Evolutionary conservation across 129 eudicot genomes (phyloP).

Genomic region (Sambucus nigra): DNA sequence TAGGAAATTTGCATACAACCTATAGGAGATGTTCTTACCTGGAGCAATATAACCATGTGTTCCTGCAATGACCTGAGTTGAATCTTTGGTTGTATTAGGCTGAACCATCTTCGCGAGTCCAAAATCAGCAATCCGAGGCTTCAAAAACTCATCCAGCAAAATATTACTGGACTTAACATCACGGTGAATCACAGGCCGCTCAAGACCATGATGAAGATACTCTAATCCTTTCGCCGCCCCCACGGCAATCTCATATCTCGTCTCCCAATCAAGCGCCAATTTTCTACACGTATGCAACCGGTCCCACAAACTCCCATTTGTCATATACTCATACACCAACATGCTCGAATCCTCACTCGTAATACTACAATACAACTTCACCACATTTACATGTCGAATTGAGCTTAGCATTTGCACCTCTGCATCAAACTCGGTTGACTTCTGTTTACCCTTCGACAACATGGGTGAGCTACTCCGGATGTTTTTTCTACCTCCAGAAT

Average conservation of each 20-base stretch:
- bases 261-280: conserved; percentile 54
- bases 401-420: conserved; percentile 75
- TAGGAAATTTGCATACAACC: no score
- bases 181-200: conserved; percentile 61
- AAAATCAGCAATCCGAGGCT: conserved; percentile 78
- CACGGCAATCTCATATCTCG: conserved; percentile 56
- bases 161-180: conserved; percentile 86
- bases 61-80: conserved; percentile 66
- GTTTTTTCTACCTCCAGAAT: conserved; percentile 20
- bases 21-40: no score
- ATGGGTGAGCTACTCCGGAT: conserved; percentile 33
- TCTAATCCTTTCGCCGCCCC: conserved; percentile 78
- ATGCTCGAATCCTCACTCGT: conserved; percentile 69
- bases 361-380: conserved; percentile 68
- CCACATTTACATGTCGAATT: conserved; percentile 72
- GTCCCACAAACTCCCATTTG: conserved; percentile 85
- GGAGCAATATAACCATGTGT: conserved; percentile 92
- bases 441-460: conserved; percentile 17
- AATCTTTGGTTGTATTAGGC: conserved; percentile 19
- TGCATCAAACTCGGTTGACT: conserved; percentile 47
- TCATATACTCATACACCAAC: conserved; percentile 75
- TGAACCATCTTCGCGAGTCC: conserved; percentile 73
- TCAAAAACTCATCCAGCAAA: conserved; percentile 57
- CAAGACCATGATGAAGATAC: conserved; percentile 73
- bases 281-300: conserved; percentile 48